Conservation (phyloP, 768 basidiomycete genomes). For the Rossbeevera mucosa region DNA sequence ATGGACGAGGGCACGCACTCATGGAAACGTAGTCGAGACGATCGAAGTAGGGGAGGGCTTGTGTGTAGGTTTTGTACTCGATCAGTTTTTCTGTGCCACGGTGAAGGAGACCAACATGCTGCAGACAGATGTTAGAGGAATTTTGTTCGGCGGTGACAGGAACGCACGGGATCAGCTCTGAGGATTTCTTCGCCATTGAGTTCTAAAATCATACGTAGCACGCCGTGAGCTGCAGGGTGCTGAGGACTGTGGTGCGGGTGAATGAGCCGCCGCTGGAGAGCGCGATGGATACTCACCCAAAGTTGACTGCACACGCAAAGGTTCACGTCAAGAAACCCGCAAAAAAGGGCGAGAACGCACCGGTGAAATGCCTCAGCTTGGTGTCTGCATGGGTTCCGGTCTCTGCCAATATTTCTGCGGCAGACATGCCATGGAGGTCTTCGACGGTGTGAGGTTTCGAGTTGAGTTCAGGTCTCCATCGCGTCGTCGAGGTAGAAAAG, state of each 20-base stretch:
- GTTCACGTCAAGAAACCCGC: slow-evolving; percentile 5
- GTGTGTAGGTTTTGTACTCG: slow-evolving; percentile 97
- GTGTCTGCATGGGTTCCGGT: slow-evolving; percentile 65
- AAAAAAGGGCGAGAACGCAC: slow-evolving; percentile 38
- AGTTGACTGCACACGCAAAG: slow-evolving; percentile 66
- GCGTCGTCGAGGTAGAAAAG: slow-evolving; percentile 22
- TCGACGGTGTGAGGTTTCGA: slow-evolving; percentile 64
- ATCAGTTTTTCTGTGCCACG: slow-evolving; percentile 98
- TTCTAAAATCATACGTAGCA: slow-evolving; percentile 94
- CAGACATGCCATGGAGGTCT: slow-evolving; percentile 76
- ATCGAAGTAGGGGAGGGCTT: slow-evolving; percentile 98
- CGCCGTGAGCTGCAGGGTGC: slow-evolving; percentile 98
- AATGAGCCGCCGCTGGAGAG: background rate
- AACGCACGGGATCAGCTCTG: slow-evolving; percentile 72
- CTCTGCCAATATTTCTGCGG: slow-evolving; percentile 77
- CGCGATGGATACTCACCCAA: slow-evolving; percentile 51
- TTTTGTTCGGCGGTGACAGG: background rate
- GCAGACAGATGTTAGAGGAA: slow-evolving; percentile 7
- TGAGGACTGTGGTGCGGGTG: slow-evolving; percentile 52
- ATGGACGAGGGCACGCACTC: slow-evolving; percentile 57
- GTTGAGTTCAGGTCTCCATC: slow-evolving; percentile 17
- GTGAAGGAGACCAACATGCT: slow-evolving; percentile 95
- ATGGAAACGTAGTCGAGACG: slow-evolving; percentile 99
- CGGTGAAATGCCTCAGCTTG: slow-evolving; percentile 91
- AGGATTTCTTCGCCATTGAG: slow-evolving; percentile 95